phyloP scores from a whole-genome alignment of 257 asterid species.

The Petrea volubilis region DNA sequence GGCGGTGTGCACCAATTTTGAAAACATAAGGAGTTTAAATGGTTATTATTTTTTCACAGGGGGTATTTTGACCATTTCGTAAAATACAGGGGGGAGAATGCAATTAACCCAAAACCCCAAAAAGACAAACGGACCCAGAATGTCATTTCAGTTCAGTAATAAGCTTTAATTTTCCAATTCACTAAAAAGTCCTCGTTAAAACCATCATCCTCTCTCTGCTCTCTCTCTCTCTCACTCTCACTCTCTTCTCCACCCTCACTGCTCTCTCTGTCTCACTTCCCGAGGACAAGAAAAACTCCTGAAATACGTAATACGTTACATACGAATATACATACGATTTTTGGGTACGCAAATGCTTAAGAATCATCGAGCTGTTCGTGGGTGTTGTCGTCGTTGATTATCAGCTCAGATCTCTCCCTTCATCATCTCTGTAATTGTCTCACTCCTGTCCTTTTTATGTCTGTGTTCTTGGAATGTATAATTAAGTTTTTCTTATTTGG shows the following conservation, averaged over 20 bases:
- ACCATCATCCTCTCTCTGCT: not conserved
- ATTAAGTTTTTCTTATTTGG: not conserved
- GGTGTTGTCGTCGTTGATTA: not conserved
- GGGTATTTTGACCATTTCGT: too few species aligned
- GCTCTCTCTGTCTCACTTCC: slow-evolving; percentile 20
- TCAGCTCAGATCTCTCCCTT: slow-evolving; percentile 31
- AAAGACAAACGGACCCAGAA: not conserved
- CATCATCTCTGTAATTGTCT: slow-evolving; percentile 26
- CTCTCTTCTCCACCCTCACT: slow-evolving; percentile 15
- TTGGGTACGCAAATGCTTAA: not conserved
- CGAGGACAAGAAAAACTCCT: slow-evolving; percentile 25
- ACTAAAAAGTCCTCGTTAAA: not conserved
- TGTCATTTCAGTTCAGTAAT: not conserved
- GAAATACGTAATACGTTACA: not conserved
- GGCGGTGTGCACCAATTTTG: too few species aligned
- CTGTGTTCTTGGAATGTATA: slow-evolving; percentile 1
- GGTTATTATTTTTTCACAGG: too few species aligned
- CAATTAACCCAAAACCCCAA: too few species aligned
- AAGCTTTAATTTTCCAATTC: not conserved
- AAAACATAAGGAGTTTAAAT: too few species aligned
- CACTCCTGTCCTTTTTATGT: not conserved
- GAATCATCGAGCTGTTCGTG: not conserved
- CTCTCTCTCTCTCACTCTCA: slow-evolving; percentile 20
- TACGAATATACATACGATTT: not conserved
- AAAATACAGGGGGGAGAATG: too few species aligned